Evolutionary conservation across 2,329 filamentous ascomycete genomes (phyloP).

Genomic region (Pyricularia sp.): DNA sequence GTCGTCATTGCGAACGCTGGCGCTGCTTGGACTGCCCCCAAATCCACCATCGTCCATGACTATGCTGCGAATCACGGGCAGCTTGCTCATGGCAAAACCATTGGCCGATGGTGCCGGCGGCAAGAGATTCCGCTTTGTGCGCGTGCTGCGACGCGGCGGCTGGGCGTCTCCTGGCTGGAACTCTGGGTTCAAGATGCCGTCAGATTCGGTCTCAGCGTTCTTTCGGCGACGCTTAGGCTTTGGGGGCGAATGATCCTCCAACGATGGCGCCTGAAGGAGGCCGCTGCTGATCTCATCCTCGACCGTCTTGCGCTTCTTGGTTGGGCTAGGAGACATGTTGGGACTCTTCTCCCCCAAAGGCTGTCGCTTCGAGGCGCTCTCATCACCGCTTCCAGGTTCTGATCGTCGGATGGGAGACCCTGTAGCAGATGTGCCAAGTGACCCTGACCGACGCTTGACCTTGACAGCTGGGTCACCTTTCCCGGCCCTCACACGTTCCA

Average conservation of each 20-base stretch:
- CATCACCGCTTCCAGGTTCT: conserved; percentile 6
- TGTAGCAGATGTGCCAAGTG: conserved; percentile 13
- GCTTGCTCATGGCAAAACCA: conserved; percentile 15
- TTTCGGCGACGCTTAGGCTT: conserved; percentile 17
- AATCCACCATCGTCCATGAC: conserved; percentile 13
- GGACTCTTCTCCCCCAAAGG: conserved; percentile 21
- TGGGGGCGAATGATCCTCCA: conserved; percentile 14
- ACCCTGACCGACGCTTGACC: conserved; percentile 15
- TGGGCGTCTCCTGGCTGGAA: conserved; percentile 7
- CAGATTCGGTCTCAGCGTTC: conserved; percentile 15
- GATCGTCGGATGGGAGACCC: conserved; percentile 17
- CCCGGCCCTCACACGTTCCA: conserved; percentile 19
- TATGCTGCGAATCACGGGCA: conserved; percentile 18
- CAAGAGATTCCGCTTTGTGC: conserved; percentile 13
- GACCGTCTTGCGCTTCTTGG: conserved; percentile 23
- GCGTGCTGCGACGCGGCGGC: conserved; percentile 13
- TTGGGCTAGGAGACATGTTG: conserved; percentile 24
- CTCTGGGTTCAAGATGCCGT: conserved; percentile 14
- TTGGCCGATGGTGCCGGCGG: conserved; percentile 14
- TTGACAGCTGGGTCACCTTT: neutral
- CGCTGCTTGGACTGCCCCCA: conserved; percentile 9
- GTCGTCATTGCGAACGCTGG: conserved; percentile 19
- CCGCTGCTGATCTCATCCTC: conserved; percentile 9
- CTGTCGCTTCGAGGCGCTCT: conserved; percentile 8
- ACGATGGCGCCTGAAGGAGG: conserved; percentile 13